Base-by-base conservation (phyloP, 2,329 filamentous ascomycete species). In the Monosporascus sp. region DNA sequence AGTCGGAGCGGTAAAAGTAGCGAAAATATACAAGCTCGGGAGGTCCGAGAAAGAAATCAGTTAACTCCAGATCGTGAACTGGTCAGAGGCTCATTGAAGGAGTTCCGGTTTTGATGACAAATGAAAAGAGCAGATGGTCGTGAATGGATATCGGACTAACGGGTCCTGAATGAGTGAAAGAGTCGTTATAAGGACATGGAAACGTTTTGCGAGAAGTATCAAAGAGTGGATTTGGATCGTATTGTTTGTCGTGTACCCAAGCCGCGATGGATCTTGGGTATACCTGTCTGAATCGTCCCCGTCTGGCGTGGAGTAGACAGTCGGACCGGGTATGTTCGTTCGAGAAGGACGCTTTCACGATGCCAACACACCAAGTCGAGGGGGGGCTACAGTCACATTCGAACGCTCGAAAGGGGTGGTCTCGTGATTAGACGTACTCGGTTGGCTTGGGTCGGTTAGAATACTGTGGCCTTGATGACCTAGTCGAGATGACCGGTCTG, bases 51-150 rank as follows among this genome's bases (percentile, higher is more conserved):
- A 65, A 55, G 57, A 59, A 66, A 69, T 64, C 59, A 55, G 66
- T 62, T 61, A 70, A 73, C 66, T 71, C 68, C 71, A 66, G 65
- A 65, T 74, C 72, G 72, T 75, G 72, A 62, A 73, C 53, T 50
- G 61, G 65, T 75, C 73, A 72, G 71, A 73, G 68, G 70, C 72
- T 75, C 74, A 75, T 76, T 60, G 67, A 70, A 65, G 64, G 70
- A 69, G 71, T 70, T 72, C 64, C 46, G 54, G 61, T 57, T 67
- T 67, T 58, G 63, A 59, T 60, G 57, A 73, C 65, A 73, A 70
- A 70, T 66, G 67, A 67, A 67, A 65, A 60, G 53, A 51, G 57
- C 52, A 60, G 61, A 64, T 60, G 65, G 62, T 68, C 65, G 63
- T 67, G 57, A 66, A 65, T 56, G 53, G 59, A 57, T 60, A 59